Conservation (phyloP, 139 green algal genomes). For the Spirogloea muscicola region DNA sequence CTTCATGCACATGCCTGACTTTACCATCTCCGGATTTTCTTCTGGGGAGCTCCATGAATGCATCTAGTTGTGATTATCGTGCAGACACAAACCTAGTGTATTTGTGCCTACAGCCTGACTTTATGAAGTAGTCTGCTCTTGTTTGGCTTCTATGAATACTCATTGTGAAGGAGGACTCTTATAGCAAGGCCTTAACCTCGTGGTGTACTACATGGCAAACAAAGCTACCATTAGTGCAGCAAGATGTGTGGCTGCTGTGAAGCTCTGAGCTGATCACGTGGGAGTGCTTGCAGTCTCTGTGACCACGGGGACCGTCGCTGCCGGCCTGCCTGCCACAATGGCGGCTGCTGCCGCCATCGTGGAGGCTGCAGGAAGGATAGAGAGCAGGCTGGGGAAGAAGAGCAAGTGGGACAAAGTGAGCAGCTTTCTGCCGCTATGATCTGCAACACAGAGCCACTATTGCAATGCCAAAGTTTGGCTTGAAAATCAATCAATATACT, state of each 20-base stretch:
- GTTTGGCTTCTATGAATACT: background rate
- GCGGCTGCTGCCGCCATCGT: background rate
- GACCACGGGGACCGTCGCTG: background rate
- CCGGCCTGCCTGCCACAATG: background rate
- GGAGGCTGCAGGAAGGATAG: background rate
- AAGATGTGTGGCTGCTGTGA: background rate
- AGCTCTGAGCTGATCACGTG: too few species aligned
- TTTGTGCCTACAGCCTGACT: background rate
- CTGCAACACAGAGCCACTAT: too few species aligned
- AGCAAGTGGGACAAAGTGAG: conserved; percentile 18
- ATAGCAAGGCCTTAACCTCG: background rate
- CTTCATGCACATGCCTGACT: background rate
- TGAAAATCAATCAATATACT: too few species aligned
- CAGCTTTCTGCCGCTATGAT: too few species aligned
- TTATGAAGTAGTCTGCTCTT: background rate
- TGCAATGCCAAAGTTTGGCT: too few species aligned
- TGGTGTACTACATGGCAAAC: background rate
- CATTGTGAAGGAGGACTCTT: background rate
- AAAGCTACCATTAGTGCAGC: background rate
- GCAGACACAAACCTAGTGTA: background rate
- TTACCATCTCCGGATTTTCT: background rate
- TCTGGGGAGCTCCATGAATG: background rate
- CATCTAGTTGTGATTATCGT: background rate
- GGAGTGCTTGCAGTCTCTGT: background rate
- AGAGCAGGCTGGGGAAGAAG: background rate